Percentiles rank a stretch among this genome's conserved stretches.
phyloP scores from a whole-genome alignment of 2,329 filamentous ascomycete genomes.

The Bisporella sp. region DNA sequence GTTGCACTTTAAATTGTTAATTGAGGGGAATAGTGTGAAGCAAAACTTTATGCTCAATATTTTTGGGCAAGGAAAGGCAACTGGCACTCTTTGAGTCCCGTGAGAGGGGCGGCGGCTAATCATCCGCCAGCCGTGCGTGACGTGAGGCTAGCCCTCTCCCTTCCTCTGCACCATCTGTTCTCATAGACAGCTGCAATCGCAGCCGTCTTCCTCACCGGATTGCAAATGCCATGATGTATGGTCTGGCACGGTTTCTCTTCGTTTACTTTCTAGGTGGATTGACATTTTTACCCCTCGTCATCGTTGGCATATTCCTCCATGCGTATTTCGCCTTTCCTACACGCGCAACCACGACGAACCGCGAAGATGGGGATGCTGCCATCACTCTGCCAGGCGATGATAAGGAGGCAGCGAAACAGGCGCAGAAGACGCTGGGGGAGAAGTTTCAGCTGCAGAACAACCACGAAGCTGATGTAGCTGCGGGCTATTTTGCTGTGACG shows the following conservation, averaged over 20 bases:
- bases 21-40: too few species aligned
- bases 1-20: too few species aligned
- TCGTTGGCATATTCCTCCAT: slow-evolving; percentile 55
- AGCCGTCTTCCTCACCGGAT: background rate
- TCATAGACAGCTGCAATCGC: background rate
- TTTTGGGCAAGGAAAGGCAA: too few species aligned
- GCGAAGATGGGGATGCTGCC: slow-evolving; percentile 29
- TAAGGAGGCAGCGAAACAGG: slow-evolving; percentile 53
- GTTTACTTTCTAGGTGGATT: slow-evolving; percentile 81
- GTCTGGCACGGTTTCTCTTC: slow-evolving; percentile 48
- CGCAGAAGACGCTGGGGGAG: slow-evolving; percentile 50
- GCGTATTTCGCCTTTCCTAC: slow-evolving; percentile 62
- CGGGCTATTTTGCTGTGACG: slow-evolving; percentile 92
- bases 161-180: too few species aligned
- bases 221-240: slow-evolving; percentile 18
- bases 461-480: slow-evolving; percentile 70
- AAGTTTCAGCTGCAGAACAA: slow-evolving; percentile 48
- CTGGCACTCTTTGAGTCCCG: too few species aligned
- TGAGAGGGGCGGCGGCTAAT: too few species aligned
- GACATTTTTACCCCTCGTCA: slow-evolving; percentile 73
- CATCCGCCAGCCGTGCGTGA: too few species aligned
- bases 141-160: too few species aligned
- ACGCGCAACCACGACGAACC: slow-evolving; percentile 34
- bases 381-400: slow-evolving; percentile 59
- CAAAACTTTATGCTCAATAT: too few species aligned